Percentiles rank a stretch among this genome's conserved stretches.
phyloP scores from a whole-genome alignment of 2,329 filamentous ascomycete genomes.

The Sporothrix humicola region DNA sequence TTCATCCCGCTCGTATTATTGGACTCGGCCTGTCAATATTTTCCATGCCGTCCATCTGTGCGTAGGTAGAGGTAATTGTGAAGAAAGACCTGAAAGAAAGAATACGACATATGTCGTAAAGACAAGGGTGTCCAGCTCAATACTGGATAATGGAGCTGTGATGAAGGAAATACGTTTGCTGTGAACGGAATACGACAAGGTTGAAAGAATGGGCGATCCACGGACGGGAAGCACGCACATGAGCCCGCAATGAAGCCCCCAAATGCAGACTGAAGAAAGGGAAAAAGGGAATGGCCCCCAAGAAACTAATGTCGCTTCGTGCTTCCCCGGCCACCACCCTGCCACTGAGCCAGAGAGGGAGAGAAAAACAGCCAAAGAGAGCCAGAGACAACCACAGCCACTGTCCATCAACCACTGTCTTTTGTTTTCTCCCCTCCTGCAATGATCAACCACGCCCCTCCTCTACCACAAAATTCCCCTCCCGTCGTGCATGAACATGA shows the following conservation, averaged over 20 bases:
- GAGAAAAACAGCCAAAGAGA: too few relatives aligned
- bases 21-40: constrained; percentile 10
- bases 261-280: background rate
- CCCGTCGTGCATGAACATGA: constrained; percentile 26
- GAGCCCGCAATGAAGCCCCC: background rate
- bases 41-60: constrained; percentile 9
- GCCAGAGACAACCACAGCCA: background rate
- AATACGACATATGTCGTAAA: background rate
- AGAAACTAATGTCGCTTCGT: constrained; percentile 23
- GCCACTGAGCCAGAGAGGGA: background rate
- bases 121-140: constrained; percentile 17
- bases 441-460: constrained; percentile 22
- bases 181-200: background rate
- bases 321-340: constrained; percentile 25
- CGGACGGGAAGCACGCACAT: background rate
- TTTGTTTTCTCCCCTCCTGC: background rate
- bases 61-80: background rate
- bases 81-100: background rate
- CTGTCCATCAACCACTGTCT: background rate
- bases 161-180: background rate
- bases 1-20: constrained; percentile 12
- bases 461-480: background rate
- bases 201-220: background rate
- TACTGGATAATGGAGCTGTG: background rate
- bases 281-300: background rate